These are phyloP conservation scores for Crithidia thermophila DNA, from an alignment of 208 protist species.

Conservation along the genomic window DNA sequence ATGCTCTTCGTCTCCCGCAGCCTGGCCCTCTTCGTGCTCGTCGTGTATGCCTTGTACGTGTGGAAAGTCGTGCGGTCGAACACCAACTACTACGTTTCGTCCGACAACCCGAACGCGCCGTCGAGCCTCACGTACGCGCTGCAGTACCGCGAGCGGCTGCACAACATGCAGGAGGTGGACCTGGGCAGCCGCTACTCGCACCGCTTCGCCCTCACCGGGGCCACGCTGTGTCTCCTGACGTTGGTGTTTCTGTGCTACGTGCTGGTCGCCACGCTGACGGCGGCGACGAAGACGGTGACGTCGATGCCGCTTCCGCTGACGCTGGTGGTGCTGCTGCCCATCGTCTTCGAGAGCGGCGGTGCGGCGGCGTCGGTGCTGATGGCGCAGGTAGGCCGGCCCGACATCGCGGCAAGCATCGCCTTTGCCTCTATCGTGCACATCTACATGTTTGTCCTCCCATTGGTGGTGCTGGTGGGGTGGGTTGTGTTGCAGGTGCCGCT, in stretches of 20 bases:
- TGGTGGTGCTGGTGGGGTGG: slow-evolving; percentile 43
- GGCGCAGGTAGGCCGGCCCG: slow-evolving; percentile 63
- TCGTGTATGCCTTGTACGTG: slow-evolving; percentile 44
- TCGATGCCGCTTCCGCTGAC: slow-evolving; percentile 52
- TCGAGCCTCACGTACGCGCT: slow-evolving; percentile 42
- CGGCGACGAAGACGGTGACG: slow-evolving; percentile 17
- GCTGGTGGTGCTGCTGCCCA: slow-evolving; percentile 59
- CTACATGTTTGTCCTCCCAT: slow-evolving; percentile 70
- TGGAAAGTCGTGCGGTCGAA: slow-evolving; percentile 37
- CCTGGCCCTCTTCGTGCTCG: slow-evolving; percentile 32
- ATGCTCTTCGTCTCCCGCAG: slow-evolving; percentile 42
- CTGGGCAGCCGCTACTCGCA: slow-evolving; percentile 38
- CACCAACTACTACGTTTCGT: slow-evolving; percentile 44
- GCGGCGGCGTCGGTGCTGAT: slow-evolving; percentile 60
- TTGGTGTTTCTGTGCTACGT: slow-evolving; percentile 11
- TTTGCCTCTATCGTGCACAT: slow-evolving; percentile 74
- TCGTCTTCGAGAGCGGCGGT: slow-evolving; percentile 59
- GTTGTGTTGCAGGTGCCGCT: slow-evolving; percentile 34
- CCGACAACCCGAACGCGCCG: slow-evolving; percentile 40
- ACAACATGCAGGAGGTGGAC: slow-evolving; percentile 15
- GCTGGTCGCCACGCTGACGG: slow-evolving; percentile 45
- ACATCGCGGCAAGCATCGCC: slow-evolving; percentile 75
- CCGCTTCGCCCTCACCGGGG: slow-evolving; percentile 32
- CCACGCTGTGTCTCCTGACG: slow-evolving; percentile 24
- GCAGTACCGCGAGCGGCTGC: slow-evolving; percentile 38